A percentile compares a stretch with the other conserved stretches of the same genome.
phyloP scores from a whole-genome alignment of 176 grass and related monocot species.

The Cymbopogon citratus region DNA sequence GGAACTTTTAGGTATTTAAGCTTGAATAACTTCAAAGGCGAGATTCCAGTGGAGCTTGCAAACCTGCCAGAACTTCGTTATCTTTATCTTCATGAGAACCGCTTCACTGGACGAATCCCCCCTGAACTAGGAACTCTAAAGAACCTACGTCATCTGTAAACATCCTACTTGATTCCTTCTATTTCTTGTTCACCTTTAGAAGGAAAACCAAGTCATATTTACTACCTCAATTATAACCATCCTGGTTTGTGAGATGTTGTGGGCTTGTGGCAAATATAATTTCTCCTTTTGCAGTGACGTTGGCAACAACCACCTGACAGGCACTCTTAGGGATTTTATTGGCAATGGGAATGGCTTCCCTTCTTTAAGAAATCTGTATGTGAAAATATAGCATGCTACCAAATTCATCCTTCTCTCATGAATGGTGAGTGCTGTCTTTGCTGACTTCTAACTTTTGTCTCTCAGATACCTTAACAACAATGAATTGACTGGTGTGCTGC shows the following conservation, averaged over 20 bases:
- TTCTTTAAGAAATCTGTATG: slow-evolving; percentile 89
- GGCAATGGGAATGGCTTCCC: slow-evolving; percentile 77
- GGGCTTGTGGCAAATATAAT: slow-evolving; percentile 9
- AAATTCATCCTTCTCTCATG: slow-evolving; percentile 4
- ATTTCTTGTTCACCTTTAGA: neutral
- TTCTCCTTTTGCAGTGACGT: slow-evolving; percentile 54
- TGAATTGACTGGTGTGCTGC: slow-evolving; percentile 75
- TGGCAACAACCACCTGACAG: slow-evolving; percentile 76
- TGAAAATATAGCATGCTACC: neutral
- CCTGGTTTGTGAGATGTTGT: neutral
- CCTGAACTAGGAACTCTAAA: slow-evolving; percentile 78
- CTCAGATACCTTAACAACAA: slow-evolving; percentile 86
- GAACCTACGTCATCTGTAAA: slow-evolving; percentile 83
- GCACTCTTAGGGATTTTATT: slow-evolving; percentile 77
- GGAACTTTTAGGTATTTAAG: slow-evolving; percentile 77
- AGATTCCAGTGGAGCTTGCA: slow-evolving; percentile 91
- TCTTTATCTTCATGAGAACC: slow-evolving; percentile 90
- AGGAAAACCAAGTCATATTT: slow-evolving; percentile 10
- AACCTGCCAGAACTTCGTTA: slow-evolving; percentile 81
- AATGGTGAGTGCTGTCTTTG: neutral
- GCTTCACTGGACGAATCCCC: slow-evolving; percentile 64
- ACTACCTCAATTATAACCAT: neutral
- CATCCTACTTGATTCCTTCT: neutral
- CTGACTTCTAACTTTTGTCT: slow-evolving; percentile 20
- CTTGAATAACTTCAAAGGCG: slow-evolving; percentile 98